Conservation (phyloP, 495 filamentous ascomycete species). For the Penicillium canescens region DNA sequence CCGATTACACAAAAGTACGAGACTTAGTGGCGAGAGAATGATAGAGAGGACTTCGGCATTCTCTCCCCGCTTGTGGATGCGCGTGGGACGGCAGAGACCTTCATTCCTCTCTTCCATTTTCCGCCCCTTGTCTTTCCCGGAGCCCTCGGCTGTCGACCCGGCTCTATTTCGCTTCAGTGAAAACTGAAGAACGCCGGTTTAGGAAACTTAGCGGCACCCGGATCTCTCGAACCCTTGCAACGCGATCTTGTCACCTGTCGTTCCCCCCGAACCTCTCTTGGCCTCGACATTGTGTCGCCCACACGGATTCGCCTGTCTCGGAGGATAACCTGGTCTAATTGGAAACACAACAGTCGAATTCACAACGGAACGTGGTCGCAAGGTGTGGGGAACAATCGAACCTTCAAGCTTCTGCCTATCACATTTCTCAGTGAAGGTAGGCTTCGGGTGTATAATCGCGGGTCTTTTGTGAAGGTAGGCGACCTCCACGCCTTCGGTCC, state of each 20-base stretch:
- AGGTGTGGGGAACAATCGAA: constrained; percentile 27
- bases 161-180: too few species aligned
- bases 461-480: background rate
- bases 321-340: constrained; percentile 32
- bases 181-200: too few species aligned
- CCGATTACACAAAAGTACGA: background rate
- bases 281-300: background rate
- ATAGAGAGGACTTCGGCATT: background rate
- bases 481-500: too few species aligned
- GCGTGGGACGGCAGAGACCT: constrained; percentile 22
- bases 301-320: constrained; percentile 18
- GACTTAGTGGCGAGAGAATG: background rate
- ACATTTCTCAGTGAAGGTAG: constrained; percentile 7
- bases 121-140: constrained; percentile 1
- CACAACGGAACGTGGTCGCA: constrained; percentile 24
- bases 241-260: constrained; percentile 3
- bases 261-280: constrained; percentile 3
- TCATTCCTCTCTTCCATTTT: constrained; percentile 1
- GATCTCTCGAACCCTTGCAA: background rate
- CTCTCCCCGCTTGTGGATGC: constrained; percentile 20
- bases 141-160: background rate
- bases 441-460: background rate
- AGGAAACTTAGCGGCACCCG: background rate
- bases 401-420: constrained; percentile 12
- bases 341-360: constrained; percentile 23